Conservation (phyloP, 257 asterid species). For the Cordia subcordata region DNA sequence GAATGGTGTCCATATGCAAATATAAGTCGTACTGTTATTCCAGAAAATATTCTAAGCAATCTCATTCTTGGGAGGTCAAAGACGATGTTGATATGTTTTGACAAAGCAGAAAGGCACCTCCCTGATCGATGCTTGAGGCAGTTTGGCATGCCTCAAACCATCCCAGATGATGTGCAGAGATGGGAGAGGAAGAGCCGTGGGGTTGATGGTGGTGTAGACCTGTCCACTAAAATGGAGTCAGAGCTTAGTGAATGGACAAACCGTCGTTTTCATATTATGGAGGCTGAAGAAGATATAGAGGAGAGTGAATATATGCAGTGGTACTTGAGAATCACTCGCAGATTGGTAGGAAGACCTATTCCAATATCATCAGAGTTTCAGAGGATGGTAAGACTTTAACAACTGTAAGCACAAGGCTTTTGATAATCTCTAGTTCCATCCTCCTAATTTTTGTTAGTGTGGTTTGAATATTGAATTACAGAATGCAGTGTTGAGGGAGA, state of each 20-base stretch:
- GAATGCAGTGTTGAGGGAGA: slow-evolving; percentile 79
- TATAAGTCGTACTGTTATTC: slow-evolving; percentile 77
- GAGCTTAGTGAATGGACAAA: slow-evolving; percentile 85
- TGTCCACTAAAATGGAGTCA: slow-evolving; percentile 73
- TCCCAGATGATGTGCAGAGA: slow-evolving; percentile 71
- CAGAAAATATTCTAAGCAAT: slow-evolving; percentile 61
- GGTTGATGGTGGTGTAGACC: slow-evolving; percentile 91
- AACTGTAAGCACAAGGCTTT: not conserved
- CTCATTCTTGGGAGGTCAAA: slow-evolving; percentile 88
- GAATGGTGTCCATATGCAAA: slow-evolving; percentile 95
- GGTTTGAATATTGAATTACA: slow-evolving; percentile 16
- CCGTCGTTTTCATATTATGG: slow-evolving; percentile 70
- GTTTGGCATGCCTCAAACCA: slow-evolving; percentile 79
- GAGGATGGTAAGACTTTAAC: slow-evolving; percentile 59
- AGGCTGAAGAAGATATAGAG: slow-evolving; percentile 77
- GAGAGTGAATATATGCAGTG: slow-evolving; percentile 85
- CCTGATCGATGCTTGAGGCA: slow-evolving; percentile 95
- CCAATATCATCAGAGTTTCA: slow-evolving; percentile 91
- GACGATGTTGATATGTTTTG: slow-evolving; percentile 93
- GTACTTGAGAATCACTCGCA: slow-evolving; percentile 70
- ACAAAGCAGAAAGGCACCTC: slow-evolving; percentile 95
- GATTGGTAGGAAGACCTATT: slow-evolving; percentile 76
- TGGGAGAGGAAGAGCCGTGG: slow-evolving; percentile 99
- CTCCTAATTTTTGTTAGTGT: slow-evolving; percentile 8
- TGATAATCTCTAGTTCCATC: not conserved